A percentile compares a stretch with the other conserved stretches of the same genome.
phyloP scores from a whole-genome alignment of 768 basidiomycete species.

The Lactarius indigo region DNA sequence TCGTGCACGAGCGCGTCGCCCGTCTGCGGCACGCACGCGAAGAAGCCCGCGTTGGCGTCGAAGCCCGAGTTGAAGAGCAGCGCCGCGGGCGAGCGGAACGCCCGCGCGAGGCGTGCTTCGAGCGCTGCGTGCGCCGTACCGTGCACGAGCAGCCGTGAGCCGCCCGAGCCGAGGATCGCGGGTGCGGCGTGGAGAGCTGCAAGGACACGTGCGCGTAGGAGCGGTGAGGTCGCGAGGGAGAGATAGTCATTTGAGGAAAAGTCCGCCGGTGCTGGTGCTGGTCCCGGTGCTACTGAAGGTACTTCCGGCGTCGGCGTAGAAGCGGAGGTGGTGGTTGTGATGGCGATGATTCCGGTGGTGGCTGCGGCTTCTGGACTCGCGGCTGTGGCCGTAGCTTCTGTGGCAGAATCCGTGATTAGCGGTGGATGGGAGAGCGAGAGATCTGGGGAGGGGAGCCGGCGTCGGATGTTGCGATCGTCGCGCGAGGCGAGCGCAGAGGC shows the following conservation, averaged over 20 bases:
- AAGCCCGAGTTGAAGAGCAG: constrained; percentile 91
- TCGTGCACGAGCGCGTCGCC: constrained; percentile 81
- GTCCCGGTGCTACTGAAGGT: background rate
- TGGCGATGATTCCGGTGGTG: background rate
- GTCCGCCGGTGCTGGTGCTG: constrained; percentile 41
- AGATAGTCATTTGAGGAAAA: constrained; percentile 95
- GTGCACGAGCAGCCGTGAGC: constrained; percentile 82
- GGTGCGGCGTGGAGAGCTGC: constrained; percentile 44
- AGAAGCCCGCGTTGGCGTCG: constrained; percentile 89
- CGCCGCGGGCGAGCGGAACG: constrained; percentile 62
- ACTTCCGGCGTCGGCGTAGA: background rate
- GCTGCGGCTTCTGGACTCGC: background rate
- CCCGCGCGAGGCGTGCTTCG: constrained; percentile 61
- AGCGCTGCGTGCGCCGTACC: constrained; percentile 65
- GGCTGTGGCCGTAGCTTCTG: no score
- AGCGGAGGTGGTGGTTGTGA: background rate
- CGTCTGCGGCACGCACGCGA: constrained; percentile 71
- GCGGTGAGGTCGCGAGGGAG: constrained; percentile 61
- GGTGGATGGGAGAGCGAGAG: background rate
- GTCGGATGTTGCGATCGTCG: constrained; percentile 62
- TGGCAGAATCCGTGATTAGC: background rate
- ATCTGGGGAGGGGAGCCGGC: constrained; percentile 58
- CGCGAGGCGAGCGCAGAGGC: constrained; percentile 57
- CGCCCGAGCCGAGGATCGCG: constrained; percentile 80
- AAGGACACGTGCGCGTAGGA: constrained; percentile 59